Percentiles rank a stretch among this genome's conserved stretches.
These are phyloP conservation scores for Solanum hybrid DNA, from an alignment of 305 asterid genomes.

Conservation along the genomic window DNA sequence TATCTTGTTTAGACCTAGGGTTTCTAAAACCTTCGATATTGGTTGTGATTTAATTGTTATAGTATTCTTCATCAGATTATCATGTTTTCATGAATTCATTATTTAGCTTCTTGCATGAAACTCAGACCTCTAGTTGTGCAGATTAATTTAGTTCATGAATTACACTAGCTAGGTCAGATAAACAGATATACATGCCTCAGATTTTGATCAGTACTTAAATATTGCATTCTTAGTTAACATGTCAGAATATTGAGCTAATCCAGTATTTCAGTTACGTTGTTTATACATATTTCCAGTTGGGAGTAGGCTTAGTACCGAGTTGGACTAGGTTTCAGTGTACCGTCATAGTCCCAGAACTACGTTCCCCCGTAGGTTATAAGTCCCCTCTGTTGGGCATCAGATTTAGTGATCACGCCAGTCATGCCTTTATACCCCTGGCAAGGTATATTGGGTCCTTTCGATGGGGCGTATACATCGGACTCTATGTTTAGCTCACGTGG, in stretches of 20 bases:
- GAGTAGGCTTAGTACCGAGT: background rate
- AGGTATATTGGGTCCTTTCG: background rate
- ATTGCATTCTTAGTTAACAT: background rate
- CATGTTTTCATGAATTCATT: background rate
- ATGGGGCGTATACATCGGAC: background rate
- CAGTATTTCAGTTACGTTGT: too few species aligned
- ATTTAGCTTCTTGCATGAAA: background rate
- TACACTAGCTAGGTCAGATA: background rate
- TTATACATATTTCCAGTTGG: background rate
- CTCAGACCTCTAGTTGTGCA: background rate
- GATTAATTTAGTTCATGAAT: background rate
- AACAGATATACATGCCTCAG: background rate
- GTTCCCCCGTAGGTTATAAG: background rate
- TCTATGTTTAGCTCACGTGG: background rate
- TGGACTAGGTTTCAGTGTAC: background rate
- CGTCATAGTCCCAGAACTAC: background rate
- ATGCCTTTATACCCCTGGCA: background rate
- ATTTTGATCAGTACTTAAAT: background rate
- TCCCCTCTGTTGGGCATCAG: background rate
- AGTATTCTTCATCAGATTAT: too few species aligned
- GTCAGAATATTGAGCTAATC: background rate
- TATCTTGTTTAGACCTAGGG: background rate
- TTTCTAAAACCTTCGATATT: background rate
- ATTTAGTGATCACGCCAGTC: background rate
- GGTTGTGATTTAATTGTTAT: background rate